These are phyloP conservation scores for Hymenotorrendiella dingleyae DNA, from an alignment of 2,329 filamentous ascomycete genomes.

Conservation along the genomic window DNA sequence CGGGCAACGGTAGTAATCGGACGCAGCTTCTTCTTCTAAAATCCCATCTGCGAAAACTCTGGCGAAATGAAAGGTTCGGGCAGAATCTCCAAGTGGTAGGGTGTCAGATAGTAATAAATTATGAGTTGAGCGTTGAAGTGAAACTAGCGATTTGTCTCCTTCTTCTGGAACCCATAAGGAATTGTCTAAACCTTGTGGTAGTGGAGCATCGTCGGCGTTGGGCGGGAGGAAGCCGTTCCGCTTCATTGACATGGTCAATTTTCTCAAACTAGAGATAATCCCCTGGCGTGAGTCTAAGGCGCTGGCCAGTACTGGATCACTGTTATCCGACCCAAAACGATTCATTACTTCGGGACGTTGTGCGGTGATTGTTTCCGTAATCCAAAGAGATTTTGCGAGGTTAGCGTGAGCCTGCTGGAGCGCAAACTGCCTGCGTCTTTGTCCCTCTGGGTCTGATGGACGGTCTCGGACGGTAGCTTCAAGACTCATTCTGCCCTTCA, in stretches of 20 bases:
- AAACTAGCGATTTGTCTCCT: constrained; percentile 24
- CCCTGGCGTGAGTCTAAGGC: constrained; percentile 45
- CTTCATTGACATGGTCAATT: constrained; percentile 76
- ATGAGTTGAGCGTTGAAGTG: constrained; percentile 21
- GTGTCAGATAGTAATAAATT: constrained; percentile 51
- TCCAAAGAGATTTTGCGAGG: constrained; percentile 80
- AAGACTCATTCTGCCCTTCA: constrained; percentile 70
- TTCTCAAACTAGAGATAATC: constrained; percentile 60
- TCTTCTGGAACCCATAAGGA: constrained; percentile 73
- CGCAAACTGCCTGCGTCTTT: constrained; percentile 48
- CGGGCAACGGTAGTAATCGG: constrained; percentile 62
- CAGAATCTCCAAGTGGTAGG: constrained; percentile 71
- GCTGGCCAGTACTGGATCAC: constrained; percentile 32
- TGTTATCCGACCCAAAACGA: constrained; percentile 15
- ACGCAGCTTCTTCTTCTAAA: constrained; percentile 66
- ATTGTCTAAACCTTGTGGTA: constrained; percentile 75
- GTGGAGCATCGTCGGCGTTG: constrained; percentile 54
- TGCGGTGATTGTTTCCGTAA: constrained; percentile 48
- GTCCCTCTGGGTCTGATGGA: constrained; percentile 46
- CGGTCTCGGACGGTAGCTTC: constrained; percentile 66
- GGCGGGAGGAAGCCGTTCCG: constrained; percentile 71
- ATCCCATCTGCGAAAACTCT: constrained; percentile 70
- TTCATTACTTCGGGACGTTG: constrained; percentile 17
- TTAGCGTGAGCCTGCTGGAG: constrained; percentile 78
- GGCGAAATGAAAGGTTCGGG: constrained; percentile 70